These are phyloP conservation scores for Trametes hirsuta DNA, from an alignment of 1,284 basidiomycete species.

Conservation along the genomic window DNA sequence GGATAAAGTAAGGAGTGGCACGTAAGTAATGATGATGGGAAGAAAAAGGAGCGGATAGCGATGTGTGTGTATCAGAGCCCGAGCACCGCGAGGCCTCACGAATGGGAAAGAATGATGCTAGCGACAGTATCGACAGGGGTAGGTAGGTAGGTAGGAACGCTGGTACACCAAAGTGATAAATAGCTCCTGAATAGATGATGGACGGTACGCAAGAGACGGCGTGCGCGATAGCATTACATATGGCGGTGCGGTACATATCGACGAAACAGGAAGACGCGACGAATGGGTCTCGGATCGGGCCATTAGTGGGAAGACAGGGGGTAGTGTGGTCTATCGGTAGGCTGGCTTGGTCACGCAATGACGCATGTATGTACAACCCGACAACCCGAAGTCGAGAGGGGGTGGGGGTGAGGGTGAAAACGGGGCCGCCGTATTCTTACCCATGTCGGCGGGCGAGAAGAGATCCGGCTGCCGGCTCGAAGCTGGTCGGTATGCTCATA, in stretches of 20 bases:
- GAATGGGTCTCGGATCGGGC: not conserved
- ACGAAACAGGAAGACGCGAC: not conserved
- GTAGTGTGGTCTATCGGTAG: not conserved
- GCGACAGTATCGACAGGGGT: too few relatives aligned
- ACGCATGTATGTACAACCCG: not conserved
- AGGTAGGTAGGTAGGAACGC: too few relatives aligned
- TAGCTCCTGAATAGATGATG: slow-evolving; percentile 3
- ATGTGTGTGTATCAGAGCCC: too few relatives aligned
- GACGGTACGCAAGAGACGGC: not conserved
- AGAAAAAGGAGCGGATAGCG: not conserved
- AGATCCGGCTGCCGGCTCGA: slow-evolving; percentile 63
- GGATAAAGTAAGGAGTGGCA: not conserved
- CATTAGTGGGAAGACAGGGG: not conserved
- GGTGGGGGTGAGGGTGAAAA: too few relatives aligned
- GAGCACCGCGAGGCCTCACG: too few relatives aligned
- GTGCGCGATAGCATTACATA: too few relatives aligned
- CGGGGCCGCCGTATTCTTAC: not conserved
- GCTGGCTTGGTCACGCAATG: not conserved
- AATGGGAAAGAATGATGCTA: too few relatives aligned
- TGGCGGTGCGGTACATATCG: not conserved
- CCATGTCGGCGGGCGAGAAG: slow-evolving; percentile 49
- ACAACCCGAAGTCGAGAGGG: not conserved
- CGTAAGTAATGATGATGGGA: not conserved
- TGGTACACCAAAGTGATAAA: slow-evolving; percentile 4
- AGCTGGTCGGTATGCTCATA: slow-evolving; percentile 36